phyloP scores from a whole-genome alignment of 2,329 filamentous ascomycete species.

The Colletotrichum destructivum region DNA sequence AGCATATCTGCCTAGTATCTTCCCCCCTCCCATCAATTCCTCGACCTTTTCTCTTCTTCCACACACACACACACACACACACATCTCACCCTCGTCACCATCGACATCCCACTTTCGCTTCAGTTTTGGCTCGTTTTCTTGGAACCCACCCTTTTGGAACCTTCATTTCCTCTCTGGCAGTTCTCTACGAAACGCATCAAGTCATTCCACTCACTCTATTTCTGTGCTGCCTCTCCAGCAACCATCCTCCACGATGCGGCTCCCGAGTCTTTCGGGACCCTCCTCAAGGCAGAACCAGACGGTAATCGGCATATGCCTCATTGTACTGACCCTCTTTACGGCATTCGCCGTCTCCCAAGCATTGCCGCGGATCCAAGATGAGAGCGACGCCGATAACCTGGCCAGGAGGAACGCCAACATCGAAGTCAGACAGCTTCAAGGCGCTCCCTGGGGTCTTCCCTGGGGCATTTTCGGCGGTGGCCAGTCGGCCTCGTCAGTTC shows the following conservation, averaged over 20 bases:
- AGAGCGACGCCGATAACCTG: not conserved
- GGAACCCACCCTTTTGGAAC: conserved; percentile 38
- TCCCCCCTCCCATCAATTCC: not conserved
- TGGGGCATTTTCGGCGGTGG: conserved; percentile 24
- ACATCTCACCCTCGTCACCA: conserved; percentile 22
- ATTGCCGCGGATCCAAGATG: conserved; percentile 1
- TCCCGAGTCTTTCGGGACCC: conserved; percentile 6
- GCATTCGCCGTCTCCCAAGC: conserved; percentile 19
- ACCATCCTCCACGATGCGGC: conserved; percentile 19
- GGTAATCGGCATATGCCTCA: conserved; percentile 3
- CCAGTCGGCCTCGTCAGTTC: not conserved
- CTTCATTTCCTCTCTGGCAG: conserved; percentile 31
- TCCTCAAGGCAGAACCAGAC: conserved; percentile 11
- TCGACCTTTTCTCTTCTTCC: conserved; percentile 9
- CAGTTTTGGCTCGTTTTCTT: conserved; percentile 42
- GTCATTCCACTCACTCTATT: conserved; percentile 31
- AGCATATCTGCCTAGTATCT: not conserved
- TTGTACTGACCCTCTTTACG: conserved; percentile 23
- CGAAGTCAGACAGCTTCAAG: conserved; percentile 30
- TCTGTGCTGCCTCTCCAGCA: not conserved
- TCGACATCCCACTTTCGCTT: conserved; percentile 35
- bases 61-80: too few species aligned
- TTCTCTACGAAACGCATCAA: conserved; percentile 22
- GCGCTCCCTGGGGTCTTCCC: conserved; percentile 20
- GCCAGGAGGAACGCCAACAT: not conserved